Evolutionary conservation across 495 filamentous ascomycete species (phyloP), one percentile per base, ranked within the genome.

Genomic region (Hyaloscypha finlandica): DNA sequence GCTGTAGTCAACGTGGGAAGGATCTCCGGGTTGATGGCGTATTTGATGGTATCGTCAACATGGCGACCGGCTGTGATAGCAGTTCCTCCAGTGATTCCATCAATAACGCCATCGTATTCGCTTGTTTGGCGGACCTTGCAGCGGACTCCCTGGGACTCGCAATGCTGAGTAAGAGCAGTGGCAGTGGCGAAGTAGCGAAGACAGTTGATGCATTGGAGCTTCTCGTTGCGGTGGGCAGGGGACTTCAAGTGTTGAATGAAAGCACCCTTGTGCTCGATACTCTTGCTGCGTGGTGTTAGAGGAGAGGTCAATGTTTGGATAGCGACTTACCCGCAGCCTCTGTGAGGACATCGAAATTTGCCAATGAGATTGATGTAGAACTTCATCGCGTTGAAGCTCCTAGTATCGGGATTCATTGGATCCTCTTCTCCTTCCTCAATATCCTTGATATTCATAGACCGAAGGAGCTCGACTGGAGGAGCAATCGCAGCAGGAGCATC

Each of bases 341-440:
- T 68, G 48, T 79, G 65, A 2, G 79, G 80, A 57, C 81, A 83
- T 48, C 74, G 77, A 67, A 72, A 83, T 56, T 71, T 76, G 3
- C 70, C 37, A 3, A 73, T 59, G 25, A 75, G 65, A 3, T 57
- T 20, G 35, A 75, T 69, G 30, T 51, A 75, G 58, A 74, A 80
- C 2, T 69, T 30, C 3, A 57, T 51, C 8, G 61, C 61, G 55
- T 80, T 74, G 64, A 79, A 81, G 2, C 52, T 35, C 4, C 73
- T 74, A 29, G 70, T 59, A 2, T 71, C 48, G 1, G 80, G 80
- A 48, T 81, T 65, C 25, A 75, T 59, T 16, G 53, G 60, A 62
- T 59, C 48, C 33, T 57, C 39, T 14, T 63, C 35, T 33, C 25
- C 48, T 22, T 29, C 30, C 30, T 25, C 30, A 33, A 60, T 66